Evolutionary conservation across 1,284 basidiomycete species (phyloP), one percentile per base, ranked within the genome.

Genomic region (Phellopilus nigrolimitatus): DNA sequence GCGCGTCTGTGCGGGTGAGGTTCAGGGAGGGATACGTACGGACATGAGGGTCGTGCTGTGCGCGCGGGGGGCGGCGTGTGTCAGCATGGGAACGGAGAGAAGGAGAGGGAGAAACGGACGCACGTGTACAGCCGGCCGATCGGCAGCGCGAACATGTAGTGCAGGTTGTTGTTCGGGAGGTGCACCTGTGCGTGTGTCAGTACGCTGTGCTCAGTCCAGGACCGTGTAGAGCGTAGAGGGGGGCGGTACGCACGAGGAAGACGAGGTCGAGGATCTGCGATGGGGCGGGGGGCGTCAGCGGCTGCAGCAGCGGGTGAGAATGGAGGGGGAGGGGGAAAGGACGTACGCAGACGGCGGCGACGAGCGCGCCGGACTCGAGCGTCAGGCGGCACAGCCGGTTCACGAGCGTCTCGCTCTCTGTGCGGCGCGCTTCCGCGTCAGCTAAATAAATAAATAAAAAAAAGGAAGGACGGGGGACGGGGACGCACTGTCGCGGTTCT

Each of bases 111-210:
- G 19, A 17, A 10, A 3, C 2, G 8, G 15, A 45, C 49, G 30
- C 21, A 51, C 49, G 49, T 51, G 15, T 45, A 45, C 7, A 51
- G 37, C 31, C 49, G 41, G 10, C 49, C 49, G 33, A 51, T 42
- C n/a, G 49, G 49, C 10, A 51, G 31, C 8, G 49, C 49, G 28
- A 51, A 51, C 49, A 51, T 51, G 36, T 51, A 51, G 19, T 51
- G 49, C 7, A 51, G 21, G 33, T 51, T 51, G 36, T 46, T 51
- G 33, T 51, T 39, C 34, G 49, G 49, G 5, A 42, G 37, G 17
- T 27, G 38, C 33, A 42, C 45, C 49, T 51, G 24, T 33, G 31
- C 2, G n/a, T n/a, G n/a, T n/a, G n/a, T n/a, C n/a, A n/a, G n/a
- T n/a, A n/a, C n/a, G n/a, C n/a, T n/a, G n/a, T n/a, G n/a, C n/a